These are phyloP conservation scores for Penicillium sp. DNA, from an alignment of 2,329 filamentous ascomycete species.

Conservation along the genomic window DNA sequence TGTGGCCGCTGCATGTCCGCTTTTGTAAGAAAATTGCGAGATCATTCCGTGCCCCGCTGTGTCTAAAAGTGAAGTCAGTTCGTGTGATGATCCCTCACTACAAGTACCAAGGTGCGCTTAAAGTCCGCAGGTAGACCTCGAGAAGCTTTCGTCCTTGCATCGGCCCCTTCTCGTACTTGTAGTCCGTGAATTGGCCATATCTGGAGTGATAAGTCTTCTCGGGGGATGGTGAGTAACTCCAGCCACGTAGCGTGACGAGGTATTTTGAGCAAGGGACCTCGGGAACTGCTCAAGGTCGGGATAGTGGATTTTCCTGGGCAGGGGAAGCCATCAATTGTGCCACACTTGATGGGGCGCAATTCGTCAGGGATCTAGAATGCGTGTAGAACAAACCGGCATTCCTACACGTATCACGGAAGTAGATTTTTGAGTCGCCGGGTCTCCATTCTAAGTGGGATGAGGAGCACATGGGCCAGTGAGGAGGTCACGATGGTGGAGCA, in stretches of 20 bases:
- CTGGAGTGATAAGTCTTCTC: background rate
- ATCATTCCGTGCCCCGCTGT: conserved; percentile 12
- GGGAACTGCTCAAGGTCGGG: background rate
- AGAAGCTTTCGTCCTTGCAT: conserved; percentile 8
- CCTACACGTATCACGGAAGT: background rate
- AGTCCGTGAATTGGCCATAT: background rate
- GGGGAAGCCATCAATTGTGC: background rate
- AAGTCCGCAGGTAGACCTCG: background rate
- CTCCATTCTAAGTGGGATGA: background rate
- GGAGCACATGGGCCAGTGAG: background rate
- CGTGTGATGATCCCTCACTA: background rate
- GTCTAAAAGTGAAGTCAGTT: background rate
- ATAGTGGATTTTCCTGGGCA: background rate
- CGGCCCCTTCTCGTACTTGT: background rate
- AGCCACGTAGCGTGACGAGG: background rate
- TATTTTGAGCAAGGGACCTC: background rate
- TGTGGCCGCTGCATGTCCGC: background rate
- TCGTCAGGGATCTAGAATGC: background rate
- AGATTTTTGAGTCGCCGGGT: background rate
- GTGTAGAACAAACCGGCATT: background rate
- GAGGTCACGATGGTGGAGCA: background rate
- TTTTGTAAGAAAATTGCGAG: background rate
- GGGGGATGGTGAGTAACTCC: background rate
- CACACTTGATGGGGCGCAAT: background rate
- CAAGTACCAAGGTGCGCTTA: background rate